Evolutionary conservation across 805 yeast genomes (phyloP).

Genomic region (Wickerhamiella bombiphila): DNA sequence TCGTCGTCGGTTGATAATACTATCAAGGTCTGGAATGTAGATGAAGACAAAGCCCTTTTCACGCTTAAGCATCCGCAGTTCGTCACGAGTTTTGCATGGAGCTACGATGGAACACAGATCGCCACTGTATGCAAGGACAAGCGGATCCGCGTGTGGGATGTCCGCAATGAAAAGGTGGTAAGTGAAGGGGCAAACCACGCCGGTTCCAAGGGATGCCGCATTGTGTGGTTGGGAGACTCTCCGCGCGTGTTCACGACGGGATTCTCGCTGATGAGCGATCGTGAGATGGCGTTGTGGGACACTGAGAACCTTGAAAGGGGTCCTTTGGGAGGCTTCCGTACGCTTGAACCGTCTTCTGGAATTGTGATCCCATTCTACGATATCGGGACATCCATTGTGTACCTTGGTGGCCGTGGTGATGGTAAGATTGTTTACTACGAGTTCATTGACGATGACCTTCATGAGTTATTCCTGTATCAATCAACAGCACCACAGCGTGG

Average conservation of each 20-base stretch:
- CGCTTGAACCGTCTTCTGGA: slow-evolving; percentile 84
- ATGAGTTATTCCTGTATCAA: slow-evolving; percentile 73
- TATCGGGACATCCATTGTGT: slow-evolving; percentile 61
- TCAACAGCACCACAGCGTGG: slow-evolving; percentile 95
- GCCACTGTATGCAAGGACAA: slow-evolving; percentile 90
- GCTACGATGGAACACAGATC: slow-evolving; percentile 70
- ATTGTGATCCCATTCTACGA: slow-evolving; percentile 86
- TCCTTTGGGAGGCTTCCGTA: slow-evolving; percentile 77
- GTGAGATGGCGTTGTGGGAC: slow-evolving; percentile 94
- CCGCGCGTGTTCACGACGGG: slow-evolving; percentile 88
- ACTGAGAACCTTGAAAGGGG: slow-evolving; percentile 58
- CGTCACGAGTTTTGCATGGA: slow-evolving; percentile 86
- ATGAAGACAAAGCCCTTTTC: slow-evolving; percentile 50
- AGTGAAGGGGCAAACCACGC: slow-evolving; percentile 81
- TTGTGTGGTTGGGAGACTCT: slow-evolving; percentile 78
- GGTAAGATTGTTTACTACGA: slow-evolving; percentile 94
- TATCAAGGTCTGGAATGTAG: slow-evolving; percentile 82
- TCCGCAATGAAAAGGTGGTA: slow-evolving; percentile 55
- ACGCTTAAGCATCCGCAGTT: slow-evolving; percentile 78
- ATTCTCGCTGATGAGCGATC: slow-evolving; percentile 78
- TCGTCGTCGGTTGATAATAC: slow-evolving; percentile 84
- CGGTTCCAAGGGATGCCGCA: slow-evolving; percentile 84
- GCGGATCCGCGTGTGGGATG: slow-evolving; percentile 81
- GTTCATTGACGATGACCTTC: slow-evolving; percentile 68
- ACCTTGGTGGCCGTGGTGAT: slow-evolving; percentile 94